Conservation (phyloP, 805 yeast species). For the Starmerella asiatica region DNA sequence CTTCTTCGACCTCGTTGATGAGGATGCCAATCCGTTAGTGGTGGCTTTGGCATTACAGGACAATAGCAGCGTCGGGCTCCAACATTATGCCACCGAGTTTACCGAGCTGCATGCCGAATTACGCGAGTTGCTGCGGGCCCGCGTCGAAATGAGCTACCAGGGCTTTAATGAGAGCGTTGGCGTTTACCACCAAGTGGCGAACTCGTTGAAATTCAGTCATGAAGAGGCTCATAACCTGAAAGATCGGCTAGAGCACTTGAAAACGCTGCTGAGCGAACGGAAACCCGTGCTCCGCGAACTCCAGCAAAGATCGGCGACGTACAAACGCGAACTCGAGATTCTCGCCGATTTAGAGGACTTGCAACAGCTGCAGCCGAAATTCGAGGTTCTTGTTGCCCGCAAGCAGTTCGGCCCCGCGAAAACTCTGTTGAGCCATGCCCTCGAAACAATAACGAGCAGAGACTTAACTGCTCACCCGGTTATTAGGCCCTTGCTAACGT, state of each 20-base stretch:
- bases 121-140: constrained; percentile 43
- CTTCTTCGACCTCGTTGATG: constrained; percentile 32
- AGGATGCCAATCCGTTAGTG: constrained; percentile 68
- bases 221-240: constrained; percentile 38
- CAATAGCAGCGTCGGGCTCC: constrained; percentile 81
- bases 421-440: constrained; percentile 36
- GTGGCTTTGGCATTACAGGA: constrained; percentile 72
- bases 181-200: constrained; percentile 59
- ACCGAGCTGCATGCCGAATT: constrained; percentile 44
- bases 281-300: constrained; percentile 49
- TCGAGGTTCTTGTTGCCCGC: constrained; percentile 56
- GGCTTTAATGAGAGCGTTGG: constrained; percentile 78
- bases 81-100: constrained; percentile 58
- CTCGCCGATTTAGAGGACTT: constrained; percentile 54
- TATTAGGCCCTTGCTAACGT: constrained; percentile 24
- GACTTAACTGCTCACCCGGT: constrained; percentile 25
- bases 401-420: constrained; percentile 58
- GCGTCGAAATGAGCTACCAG: constrained; percentile 52
- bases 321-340: constrained; percentile 56
- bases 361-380: constrained; percentile 42
- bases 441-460: constrained; percentile 25
- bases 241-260: constrained; percentile 36
- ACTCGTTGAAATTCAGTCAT: constrained; percentile 53
- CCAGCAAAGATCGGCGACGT: constrained; percentile 46
- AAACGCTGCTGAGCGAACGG: constrained; percentile 39